A percentile compares a stretch with the other conserved stretches of the same genome.
Evolutionary conservation across 306 rosid genomes (phyloP).

Genomic region (Gastrolobium villosum): DNA sequence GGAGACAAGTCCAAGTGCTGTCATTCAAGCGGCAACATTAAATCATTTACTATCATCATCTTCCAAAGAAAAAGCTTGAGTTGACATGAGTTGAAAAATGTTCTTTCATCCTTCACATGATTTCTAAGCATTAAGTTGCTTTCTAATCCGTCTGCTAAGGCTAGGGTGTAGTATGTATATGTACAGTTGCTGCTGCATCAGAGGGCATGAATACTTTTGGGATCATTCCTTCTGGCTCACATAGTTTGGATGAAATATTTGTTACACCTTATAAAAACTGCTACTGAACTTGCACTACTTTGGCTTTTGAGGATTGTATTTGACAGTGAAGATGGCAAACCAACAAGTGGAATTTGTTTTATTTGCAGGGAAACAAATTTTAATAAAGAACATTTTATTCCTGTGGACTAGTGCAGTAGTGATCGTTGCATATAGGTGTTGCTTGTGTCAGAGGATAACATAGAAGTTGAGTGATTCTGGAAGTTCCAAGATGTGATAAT

Average conservation of each 20-base stretch:
- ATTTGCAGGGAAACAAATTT: slow-evolving; percentile 16
- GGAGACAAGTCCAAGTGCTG: slow-evolving; percentile 82
- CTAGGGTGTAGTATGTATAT: slow-evolving; percentile 50
- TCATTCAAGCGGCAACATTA: slow-evolving; percentile 81
- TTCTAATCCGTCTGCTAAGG: slow-evolving; percentile 21
- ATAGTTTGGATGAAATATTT: slow-evolving; percentile 24
- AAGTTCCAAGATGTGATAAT: slow-evolving; percentile 27
- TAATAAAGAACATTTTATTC: slow-evolving; percentile 3
- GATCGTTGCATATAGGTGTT: background rate
- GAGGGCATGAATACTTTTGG: slow-evolving; percentile 54
- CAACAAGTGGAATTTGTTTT: slow-evolving; percentile 17
- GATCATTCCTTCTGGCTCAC: slow-evolving; percentile 52
- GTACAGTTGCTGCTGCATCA: slow-evolving; percentile 48
- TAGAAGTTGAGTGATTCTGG: background rate
- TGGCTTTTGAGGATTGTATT: slow-evolving; percentile 33
- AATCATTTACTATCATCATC: slow-evolving; percentile 74
- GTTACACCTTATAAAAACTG: slow-evolving; percentile 31
- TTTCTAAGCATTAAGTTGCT: slow-evolving; percentile 32
- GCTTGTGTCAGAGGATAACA: slow-evolving; percentile 31
- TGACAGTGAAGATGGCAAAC: slow-evolving; percentile 30
- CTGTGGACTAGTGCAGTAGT: background rate
- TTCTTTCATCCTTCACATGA: slow-evolving; percentile 30
- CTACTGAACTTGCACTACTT: slow-evolving; percentile 21
- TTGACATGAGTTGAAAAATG: slow-evolving; percentile 30
- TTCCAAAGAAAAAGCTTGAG: slow-evolving; percentile 85